These are phyloP conservation scores for Quercus berberidifolia DNA, from an alignment of 306 rosid genomes.

Conservation along the genomic window DNA sequence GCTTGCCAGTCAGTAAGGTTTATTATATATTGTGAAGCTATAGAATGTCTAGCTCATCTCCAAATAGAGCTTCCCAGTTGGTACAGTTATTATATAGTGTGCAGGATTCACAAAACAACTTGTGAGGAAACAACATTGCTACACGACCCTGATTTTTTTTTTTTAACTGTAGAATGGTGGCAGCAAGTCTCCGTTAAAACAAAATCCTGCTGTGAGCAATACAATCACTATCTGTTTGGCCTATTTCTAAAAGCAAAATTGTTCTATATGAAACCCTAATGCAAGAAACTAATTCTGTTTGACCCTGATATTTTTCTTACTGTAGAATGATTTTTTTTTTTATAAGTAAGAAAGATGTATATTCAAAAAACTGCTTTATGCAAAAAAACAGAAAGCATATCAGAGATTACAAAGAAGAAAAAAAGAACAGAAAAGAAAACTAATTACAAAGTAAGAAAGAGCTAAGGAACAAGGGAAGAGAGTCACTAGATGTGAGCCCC, in stretches of 20 bases:
- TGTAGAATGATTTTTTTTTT: background rate
- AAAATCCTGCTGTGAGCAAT: background rate
- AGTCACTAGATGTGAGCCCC: too few species aligned
- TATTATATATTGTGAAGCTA: background rate
- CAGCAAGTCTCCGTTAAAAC: background rate
- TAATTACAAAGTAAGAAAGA: too few species aligned
- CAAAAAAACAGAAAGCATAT: too few species aligned
- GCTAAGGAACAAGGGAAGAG: too few species aligned
- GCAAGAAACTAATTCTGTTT: background rate
- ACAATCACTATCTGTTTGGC: background rate
- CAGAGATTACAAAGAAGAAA: too few species aligned
- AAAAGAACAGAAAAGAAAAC: too few species aligned
- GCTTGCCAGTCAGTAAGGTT: background rate
- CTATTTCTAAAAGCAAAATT: background rate
- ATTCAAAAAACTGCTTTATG: too few species aligned
- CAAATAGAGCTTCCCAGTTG: background rate
- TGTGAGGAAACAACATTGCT: background rate
- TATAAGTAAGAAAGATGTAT: too few species aligned
- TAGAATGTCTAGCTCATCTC: background rate
- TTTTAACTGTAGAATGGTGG: background rate
- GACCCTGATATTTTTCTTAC: background rate
- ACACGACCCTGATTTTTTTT: background rate
- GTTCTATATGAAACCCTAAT: background rate
- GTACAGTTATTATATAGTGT: background rate
- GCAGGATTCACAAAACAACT: background rate